These are phyloP conservation scores for Dianthus caryophyllus DNA, from an alignment of 148 eudicot genomes.

Conservation along the genomic window DNA sequence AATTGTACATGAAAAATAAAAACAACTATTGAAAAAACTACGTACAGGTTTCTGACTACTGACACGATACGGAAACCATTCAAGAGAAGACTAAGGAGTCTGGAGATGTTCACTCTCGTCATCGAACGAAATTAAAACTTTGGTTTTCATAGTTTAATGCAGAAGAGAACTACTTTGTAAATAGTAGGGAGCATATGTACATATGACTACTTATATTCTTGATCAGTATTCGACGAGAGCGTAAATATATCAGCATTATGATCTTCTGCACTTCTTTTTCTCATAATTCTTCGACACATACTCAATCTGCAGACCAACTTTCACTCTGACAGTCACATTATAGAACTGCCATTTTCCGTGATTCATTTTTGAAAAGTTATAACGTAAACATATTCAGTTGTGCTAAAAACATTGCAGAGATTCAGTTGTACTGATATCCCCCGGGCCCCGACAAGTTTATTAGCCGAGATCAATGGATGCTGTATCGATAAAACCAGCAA, in stretches of 20 bases:
- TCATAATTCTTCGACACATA: no score
- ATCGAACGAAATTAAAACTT: not conserved
- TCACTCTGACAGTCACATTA: no score
- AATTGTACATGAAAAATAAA: slow-evolving; percentile 29
- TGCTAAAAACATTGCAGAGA: no score
- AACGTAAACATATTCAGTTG: no score
- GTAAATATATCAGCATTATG: slow-evolving; percentile 21
- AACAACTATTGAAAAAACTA: not conserved
- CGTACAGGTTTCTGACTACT: slow-evolving; percentile 20
- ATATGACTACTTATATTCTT: slow-evolving; percentile 30
- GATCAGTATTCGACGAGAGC: not conserved
- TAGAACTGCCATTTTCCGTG: no score
- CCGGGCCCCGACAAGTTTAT: no score
- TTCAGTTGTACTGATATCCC: no score
- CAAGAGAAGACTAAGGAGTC: not conserved
- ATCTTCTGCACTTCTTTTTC: no score
- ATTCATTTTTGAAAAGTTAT: no score
- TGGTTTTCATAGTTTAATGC: slow-evolving; percentile 9
- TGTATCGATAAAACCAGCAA: not conserved
- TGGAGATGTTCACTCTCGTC: not conserved
- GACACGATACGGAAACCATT: slow-evolving; percentile 13
- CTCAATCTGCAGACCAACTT: no score
- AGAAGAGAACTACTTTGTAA: slow-evolving; percentile 7
- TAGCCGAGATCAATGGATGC: no score
- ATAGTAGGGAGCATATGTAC: slow-evolving; percentile 21